Evolutionary conservation across 371 early-diverging fungal species (phyloP), one percentile per base, ranked within the genome.

Genomic region (Aphelidium insulamus): DNA sequence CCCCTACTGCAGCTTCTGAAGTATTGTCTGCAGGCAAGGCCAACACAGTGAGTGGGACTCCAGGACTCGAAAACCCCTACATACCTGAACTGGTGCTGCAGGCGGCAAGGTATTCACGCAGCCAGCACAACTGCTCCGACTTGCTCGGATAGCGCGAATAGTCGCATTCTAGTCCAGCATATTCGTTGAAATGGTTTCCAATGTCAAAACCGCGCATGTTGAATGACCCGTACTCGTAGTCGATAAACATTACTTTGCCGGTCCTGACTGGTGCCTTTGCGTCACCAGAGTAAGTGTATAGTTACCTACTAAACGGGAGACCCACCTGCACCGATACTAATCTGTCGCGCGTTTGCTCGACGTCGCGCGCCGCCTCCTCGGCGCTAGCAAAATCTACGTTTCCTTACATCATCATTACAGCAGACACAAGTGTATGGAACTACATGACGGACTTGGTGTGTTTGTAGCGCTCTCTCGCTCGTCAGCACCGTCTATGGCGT

Each of bases 101-200:
- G 7, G 24, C 38, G 11, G 28, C 36, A 15, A 67, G 37, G 33
- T 72, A 72, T 16, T 40, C 38, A 5, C 39, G 57, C 38, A 82
- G 59, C 86, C 86, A 91, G 24, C 46, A 38, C 28, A 57, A 32
- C 55, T 87, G 86, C 24, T 55, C 53, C 6, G 57, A 56, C 31
- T 69, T 66, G 22, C 48, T 28, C 0, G 92, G 92, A 41, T 86
- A 88, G 36, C 66, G 59, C 23, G 51, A 53, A 43, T 81, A 91
- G 41, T 88, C 83, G 53, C 92, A 91, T 33, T 88, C 87, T 44
- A 88, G 88, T 4, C 87, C 82, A 19, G 81, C 82, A 46, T 64
- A 80, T 39, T 92, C 94, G 50, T 77, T 75, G 42, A 87, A 92
- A 43, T 87, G 88, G 46, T 92, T 92, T 28, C 73, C 88, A 39